Evolutionary conservation across 495 filamentous ascomycete genomes (phyloP).

Genomic region (Xylaria telfairii): DNA sequence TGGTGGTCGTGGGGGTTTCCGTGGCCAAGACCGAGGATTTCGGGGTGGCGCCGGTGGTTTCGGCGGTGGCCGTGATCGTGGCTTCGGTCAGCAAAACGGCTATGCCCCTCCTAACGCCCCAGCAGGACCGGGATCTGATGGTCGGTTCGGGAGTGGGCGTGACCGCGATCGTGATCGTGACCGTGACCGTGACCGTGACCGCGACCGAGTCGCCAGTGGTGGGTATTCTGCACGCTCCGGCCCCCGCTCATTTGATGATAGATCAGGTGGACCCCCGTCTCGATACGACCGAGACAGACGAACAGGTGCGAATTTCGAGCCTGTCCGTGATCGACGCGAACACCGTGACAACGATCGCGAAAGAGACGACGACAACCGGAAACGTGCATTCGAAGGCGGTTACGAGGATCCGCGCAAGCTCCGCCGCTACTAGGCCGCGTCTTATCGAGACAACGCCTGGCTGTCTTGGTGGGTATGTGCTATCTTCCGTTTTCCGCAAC

Average conservation of each 20-base stretch:
- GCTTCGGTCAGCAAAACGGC: slow-evolving; percentile 56
- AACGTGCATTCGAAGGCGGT: slow-evolving; percentile 68
- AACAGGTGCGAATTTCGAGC: slow-evolving; percentile 73
- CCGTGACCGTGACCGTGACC: slow-evolving; percentile 59
- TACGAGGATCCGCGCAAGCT: slow-evolving; percentile 82
- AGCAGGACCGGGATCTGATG: slow-evolving; percentile 74
- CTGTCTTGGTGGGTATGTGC: slow-evolving; percentile 56
- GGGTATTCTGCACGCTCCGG: slow-evolving; percentile 65
- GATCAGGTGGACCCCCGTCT: slow-evolving; percentile 64
- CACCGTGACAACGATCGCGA: slow-evolving; percentile 45
- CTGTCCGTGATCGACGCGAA: slow-evolving; percentile 63
- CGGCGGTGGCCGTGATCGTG: slow-evolving; percentile 66
- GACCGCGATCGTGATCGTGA: slow-evolving; percentile 58
- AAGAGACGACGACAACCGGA: slow-evolving; percentile 65
- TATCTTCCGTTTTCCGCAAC: slow-evolving; percentile 42
- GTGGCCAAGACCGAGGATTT: slow-evolving; percentile 62
- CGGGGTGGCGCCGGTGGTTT: slow-evolving; percentile 53
- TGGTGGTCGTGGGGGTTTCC: slow-evolving; percentile 67
- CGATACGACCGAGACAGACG: slow-evolving; percentile 63
- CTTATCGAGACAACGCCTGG: slow-evolving; percentile 41
- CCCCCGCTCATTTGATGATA: slow-evolving; percentile 68
- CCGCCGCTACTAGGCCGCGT: slow-evolving; percentile 68
- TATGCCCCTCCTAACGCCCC: slow-evolving; percentile 77
- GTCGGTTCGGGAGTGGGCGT: slow-evolving; percentile 53
- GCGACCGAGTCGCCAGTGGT: slow-evolving; percentile 52